Conservation (phyloP, 805 yeast genomes). For the Candida silvicultrix region DNA sequence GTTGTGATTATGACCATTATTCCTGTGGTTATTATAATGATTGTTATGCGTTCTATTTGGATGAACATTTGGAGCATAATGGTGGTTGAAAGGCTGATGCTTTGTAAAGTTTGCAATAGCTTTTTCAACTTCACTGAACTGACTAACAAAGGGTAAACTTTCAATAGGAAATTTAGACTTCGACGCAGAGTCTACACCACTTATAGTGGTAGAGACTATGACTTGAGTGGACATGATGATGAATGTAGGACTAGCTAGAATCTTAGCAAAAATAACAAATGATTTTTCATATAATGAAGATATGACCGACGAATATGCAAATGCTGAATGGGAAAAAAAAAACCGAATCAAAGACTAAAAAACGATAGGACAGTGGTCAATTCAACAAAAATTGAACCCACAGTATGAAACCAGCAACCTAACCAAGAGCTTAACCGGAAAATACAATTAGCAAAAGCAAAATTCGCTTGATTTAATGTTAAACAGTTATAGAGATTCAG, state of each 20-base stretch:
- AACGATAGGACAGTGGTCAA: not conserved
- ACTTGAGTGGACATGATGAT: not conserved
- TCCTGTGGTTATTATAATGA: conserved; percentile 2
- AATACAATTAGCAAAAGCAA: too few species aligned
- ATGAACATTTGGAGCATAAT: conserved; percentile 24
- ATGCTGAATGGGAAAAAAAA: not conserved
- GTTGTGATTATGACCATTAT: not conserved
- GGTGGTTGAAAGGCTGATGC: conserved; percentile 25
- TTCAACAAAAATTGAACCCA: not conserved
- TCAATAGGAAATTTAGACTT: conserved; percentile 6
- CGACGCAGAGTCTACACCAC: not conserved
- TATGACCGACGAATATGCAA: too few species aligned
- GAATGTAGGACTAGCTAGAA: too few species aligned
- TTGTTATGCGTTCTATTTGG: conserved; percentile 11
- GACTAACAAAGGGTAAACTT: conserved; percentile 17
- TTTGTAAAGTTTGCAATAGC: conserved; percentile 24
- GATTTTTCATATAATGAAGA: too few species aligned
- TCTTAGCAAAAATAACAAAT: too few species aligned
- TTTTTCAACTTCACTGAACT: conserved; percentile 22
- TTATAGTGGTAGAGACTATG: not conserved
- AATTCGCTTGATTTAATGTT: too few species aligned
- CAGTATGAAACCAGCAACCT: not conserved
- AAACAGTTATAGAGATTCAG: too few species aligned
- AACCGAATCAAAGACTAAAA: not conserved
- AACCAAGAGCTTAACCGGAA: not conserved